Evolutionary conservation across 805 yeast species (phyloP), one percentile per base, ranked within the genome.

Genomic region (Metschnikowia drakensbergensis): DNA sequence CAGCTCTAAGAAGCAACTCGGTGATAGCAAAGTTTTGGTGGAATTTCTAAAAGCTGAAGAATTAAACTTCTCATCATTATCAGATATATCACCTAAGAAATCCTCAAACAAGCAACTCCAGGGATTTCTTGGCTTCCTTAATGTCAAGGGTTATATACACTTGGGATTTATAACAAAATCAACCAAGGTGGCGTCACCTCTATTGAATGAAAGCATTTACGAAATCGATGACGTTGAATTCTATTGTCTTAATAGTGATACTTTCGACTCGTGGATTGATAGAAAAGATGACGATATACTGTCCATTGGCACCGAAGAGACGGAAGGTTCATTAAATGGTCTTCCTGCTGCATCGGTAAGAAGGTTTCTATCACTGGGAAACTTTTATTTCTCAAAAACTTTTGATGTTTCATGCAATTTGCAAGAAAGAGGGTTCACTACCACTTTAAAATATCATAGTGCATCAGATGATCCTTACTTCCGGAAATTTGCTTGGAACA

Each of bases 71-170:
- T 57, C 59, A 36, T 64, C 60, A 2, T 84, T 72, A 58, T 64
- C 63, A 13, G 84, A 79, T 42, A 60, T 77, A 22, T 66, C 76
- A 1, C 68, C 71, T 3, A 60, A 53, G 26, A 58, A 55, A 45
- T 35, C 57, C 32, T 58, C 49, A 48, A 56, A 52, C 35, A 58
- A 65, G 52, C 50, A 59, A 64, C 36, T 80, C 60, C 55, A 70
- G 54, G 91, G 88, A 1, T 74, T 86, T 33, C 61, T 85, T 27
- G 95, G 95, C 0, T 62, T 86, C 26, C 67, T 83, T 9, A 67
- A 74, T 23, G 60, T 83, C 11, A 81, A 83, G 55, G 79, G 78
- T 3, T 68, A 74, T 40, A 71, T 81, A 4, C 84, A 74, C 58
- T 60, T 84, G 10, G 83, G 83, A 2, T 76, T 86, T 38, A 75